A percentile compares a stretch with the other conserved stretches of the same genome.
phyloP scores from a whole-genome alignment of 352 stramenopile species.

The Phytopythium cucurbitacearum region DNA sequence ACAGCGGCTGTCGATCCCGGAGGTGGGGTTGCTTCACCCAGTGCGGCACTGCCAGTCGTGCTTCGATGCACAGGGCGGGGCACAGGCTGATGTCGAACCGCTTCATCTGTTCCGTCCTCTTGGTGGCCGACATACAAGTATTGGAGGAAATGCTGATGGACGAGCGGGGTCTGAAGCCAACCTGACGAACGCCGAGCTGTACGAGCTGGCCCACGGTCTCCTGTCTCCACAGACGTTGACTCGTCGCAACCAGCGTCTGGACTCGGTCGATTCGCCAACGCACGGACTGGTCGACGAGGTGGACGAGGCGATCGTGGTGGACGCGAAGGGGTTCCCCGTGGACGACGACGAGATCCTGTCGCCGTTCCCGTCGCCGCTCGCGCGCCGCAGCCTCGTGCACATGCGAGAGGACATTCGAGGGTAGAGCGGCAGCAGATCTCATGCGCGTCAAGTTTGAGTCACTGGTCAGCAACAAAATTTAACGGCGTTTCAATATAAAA shows the following conservation, averaged over 20 bases:
- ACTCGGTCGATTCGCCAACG: slow-evolving; percentile 80
- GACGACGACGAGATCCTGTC: slow-evolving; percentile 28
- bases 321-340: slow-evolving; percentile 15
- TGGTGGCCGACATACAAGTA: background rate
- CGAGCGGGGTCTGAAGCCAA: slow-evolving; percentile 10
- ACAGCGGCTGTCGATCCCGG: slow-evolving; percentile 75
- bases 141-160: background rate
- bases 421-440: slow-evolving; percentile 8
- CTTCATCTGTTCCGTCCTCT: slow-evolving; percentile 56
- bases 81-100: slow-evolving; percentile 61
- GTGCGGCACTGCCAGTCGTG: slow-evolving; percentile 78
- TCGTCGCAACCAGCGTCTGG: slow-evolving; percentile 49
- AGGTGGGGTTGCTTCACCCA: slow-evolving; percentile 69
- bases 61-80: slow-evolving; percentile 64
- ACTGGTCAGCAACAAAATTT: too few species aligned
- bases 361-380: slow-evolving; percentile 21
- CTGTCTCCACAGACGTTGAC: slow-evolving; percentile 66
- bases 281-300: slow-evolving; percentile 40
- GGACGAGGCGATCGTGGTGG: slow-evolving; percentile 12
- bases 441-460: too few species aligned
- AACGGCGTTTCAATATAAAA: too few species aligned
- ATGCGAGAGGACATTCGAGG: slow-evolving; percentile 39
- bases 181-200: slow-evolving; percentile 71
- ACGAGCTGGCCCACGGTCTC: slow-evolving; percentile 76
- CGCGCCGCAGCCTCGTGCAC: slow-evolving; percentile 32